These are phyloP conservation scores for Vaccinium macrocarpon DNA, from an alignment of 148 eudicot species.

Conservation along the genomic window DNA sequence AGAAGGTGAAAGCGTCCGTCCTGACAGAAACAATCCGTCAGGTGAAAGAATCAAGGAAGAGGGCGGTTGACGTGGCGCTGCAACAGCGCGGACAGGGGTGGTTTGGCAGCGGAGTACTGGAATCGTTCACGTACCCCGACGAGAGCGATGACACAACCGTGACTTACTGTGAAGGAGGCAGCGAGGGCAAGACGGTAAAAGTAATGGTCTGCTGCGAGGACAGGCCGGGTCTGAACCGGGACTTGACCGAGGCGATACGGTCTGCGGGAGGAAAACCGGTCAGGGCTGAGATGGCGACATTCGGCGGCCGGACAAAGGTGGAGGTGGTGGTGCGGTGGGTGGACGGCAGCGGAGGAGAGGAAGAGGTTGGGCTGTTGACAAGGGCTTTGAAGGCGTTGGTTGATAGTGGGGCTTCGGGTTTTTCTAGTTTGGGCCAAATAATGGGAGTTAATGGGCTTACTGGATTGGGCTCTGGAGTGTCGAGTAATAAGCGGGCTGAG, in stretches of 20 bases:
- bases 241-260: constrained; percentile 20
- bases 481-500: neutral
- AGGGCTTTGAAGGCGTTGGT: constrained; percentile 31
- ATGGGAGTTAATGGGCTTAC: too few relatives aligned
- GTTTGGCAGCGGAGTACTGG: neutral
- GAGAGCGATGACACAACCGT: constrained; percentile 22
- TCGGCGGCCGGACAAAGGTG: constrained; percentile 27
- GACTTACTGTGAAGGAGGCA: neutral
- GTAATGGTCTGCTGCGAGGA: constrained; percentile 31
- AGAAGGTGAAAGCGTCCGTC: constrained; percentile 26
- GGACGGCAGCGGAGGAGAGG: constrained; percentile 10
- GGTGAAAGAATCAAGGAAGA: constrained; percentile 27
- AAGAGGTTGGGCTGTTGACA: constrained; percentile 17
- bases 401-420: constrained; percentile 14
- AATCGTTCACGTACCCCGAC: constrained; percentile 17
- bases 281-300: neutral
- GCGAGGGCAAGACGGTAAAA: constrained; percentile 10
- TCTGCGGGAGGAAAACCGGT: constrained; percentile 9
- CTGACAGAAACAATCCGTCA: constrained; percentile 29
- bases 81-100: constrained; percentile 3
- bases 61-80: constrained; percentile 9
- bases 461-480: neutral
- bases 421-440: neutral
- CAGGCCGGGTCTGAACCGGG: constrained; percentile 22
- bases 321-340: neutral